These are phyloP conservation scores for Tuber umbilicatum DNA, from an alignment of 495 filamentous ascomycete species.

Conservation along the genomic window DNA sequence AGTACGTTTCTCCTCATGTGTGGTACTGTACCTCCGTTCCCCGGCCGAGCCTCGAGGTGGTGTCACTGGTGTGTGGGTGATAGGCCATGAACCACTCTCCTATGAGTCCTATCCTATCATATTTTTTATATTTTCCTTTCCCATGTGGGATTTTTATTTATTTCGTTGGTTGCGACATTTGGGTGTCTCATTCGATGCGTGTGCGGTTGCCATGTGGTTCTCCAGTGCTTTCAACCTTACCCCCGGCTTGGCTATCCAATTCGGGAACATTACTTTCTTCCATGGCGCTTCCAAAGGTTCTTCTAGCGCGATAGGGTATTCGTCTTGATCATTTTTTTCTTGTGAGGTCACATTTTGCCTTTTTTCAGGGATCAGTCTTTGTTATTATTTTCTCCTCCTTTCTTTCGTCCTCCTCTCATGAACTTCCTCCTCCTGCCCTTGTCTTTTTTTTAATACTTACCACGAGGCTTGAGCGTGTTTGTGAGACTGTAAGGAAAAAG, in stretches of 20 bases:
- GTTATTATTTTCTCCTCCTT: neutral
- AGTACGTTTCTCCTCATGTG: neutral
- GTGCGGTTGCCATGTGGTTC: constrained; percentile 18
- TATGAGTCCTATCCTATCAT: neutral
- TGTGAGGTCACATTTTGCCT: constrained; percentile 1
- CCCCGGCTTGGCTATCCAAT: constrained; percentile 23
- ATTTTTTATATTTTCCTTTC: neutral
- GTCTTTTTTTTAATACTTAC: constrained; percentile 2
- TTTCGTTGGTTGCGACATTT: constrained; percentile 3
- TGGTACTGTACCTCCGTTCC: neutral
- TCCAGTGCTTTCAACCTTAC: constrained; percentile 2
- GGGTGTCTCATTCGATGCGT: constrained; percentile 6
- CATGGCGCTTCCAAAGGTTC: constrained; percentile 25
- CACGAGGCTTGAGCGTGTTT: constrained; percentile 26
- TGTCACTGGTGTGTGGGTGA: neutral
- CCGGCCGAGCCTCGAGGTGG: neutral
- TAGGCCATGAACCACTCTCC: neutral
- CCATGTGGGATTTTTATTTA: constrained; percentile 2
- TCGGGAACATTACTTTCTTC: constrained; percentile 11
- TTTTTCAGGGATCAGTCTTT: neutral
- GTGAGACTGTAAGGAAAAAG: neutral
- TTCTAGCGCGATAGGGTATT: constrained; percentile 28
- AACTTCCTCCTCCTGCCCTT: neutral
- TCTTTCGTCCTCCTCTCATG: neutral
- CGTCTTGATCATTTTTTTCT: constrained; percentile 7